Evolutionary conservation across 1,284 basidiomycete species (phyloP), one percentile per base, ranked within the genome.

Genomic region (Cryptococcus wingfieldii): DNA sequence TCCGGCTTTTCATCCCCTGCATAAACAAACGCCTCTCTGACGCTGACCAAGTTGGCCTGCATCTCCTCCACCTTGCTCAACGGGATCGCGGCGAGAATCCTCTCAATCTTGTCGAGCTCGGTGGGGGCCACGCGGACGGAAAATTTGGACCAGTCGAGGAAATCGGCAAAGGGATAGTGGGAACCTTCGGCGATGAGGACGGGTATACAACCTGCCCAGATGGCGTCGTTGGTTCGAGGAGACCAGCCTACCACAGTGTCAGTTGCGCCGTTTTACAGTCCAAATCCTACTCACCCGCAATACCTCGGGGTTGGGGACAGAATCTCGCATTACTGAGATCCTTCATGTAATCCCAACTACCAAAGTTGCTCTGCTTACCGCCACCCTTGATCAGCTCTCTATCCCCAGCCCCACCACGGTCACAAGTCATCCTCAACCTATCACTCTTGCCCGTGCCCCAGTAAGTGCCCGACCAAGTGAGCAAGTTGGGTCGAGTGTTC

Each of bases 161-260:
- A 63, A 50, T 70, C 68, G 41, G 75, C 71, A 56, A 77, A 79
- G n/a, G 79, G 78, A 62, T 75, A 77, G 55, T 77, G 71, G 13
- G 74, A 69, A 10, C 73, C 74, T 59, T 80, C 78, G 55, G 74
- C 71, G 45, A 77, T 74, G 48, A 79, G 71, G 47, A 79, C 76
- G 12, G 79, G 78, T 44, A 80, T 80, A 64, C 79, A 80, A 42
- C 79, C 79, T 9, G 78, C 77, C 57, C 71, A 79, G 50, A 80
- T 77, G n/a, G 77, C 78, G 58, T 80, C 79, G 63, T 71, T 76
- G 4, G 74, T 69, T n/a, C 77, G 71, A 8, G 77, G 76, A 4
- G 78, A 76, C 78, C 79, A 76, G 52, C 76, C 74, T 70, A 53
- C 4, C 25, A 28, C 39, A 13, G 10, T 31, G 34, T 42, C n/a